Conservation (phyloP, 228 moss, liverwort and hornwort genomes). For the Sphagnum magellanicum region DNA sequence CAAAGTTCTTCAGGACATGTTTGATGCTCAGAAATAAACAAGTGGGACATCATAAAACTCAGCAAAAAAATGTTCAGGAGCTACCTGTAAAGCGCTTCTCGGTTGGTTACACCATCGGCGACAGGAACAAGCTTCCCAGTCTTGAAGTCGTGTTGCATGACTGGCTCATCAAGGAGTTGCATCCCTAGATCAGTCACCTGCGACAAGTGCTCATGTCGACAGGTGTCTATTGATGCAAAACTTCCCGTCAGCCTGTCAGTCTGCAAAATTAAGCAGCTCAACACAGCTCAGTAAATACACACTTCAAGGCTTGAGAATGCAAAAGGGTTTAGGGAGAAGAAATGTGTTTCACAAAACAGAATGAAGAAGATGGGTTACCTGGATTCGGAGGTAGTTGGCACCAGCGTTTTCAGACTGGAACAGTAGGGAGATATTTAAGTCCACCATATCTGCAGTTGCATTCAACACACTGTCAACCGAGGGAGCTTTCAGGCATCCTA, state of each 20-base stretch:
- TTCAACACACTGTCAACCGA: constrained; percentile 61
- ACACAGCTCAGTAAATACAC: not conserved
- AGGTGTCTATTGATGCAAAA: constrained; percentile 26
- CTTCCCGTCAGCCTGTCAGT: not conserved
- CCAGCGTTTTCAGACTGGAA: constrained; percentile 44
- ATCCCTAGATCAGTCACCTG: constrained; percentile 46
- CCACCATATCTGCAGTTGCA: constrained; percentile 55
- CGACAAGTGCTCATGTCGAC: constrained; percentile 28
- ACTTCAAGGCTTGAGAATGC: not conserved
- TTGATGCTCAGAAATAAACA: not conserved
- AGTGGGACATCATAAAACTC: not conserved
- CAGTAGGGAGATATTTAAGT: constrained; percentile 51
- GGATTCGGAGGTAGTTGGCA: constrained; percentile 59
- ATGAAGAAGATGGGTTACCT: constrained; percentile 12
- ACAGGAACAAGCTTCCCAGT: constrained; percentile 32
- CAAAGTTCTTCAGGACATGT: not conserved
- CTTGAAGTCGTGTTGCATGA: constrained; percentile 34
- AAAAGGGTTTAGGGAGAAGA: too few species aligned
- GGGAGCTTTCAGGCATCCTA: constrained; percentile 45
- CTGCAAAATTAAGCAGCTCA: not conserved
- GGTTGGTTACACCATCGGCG: constrained; percentile 37
- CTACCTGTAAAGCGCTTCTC: constrained; percentile 60
- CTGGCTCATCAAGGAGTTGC: constrained; percentile 48
- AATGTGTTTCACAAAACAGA: not conserved
- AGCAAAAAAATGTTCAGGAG: not conserved